Evolutionary conservation across 352 stramenopile species (phyloP), one percentile per base, ranked within the genome.

Genomic region (Pelagophyceae sp.): DNA sequence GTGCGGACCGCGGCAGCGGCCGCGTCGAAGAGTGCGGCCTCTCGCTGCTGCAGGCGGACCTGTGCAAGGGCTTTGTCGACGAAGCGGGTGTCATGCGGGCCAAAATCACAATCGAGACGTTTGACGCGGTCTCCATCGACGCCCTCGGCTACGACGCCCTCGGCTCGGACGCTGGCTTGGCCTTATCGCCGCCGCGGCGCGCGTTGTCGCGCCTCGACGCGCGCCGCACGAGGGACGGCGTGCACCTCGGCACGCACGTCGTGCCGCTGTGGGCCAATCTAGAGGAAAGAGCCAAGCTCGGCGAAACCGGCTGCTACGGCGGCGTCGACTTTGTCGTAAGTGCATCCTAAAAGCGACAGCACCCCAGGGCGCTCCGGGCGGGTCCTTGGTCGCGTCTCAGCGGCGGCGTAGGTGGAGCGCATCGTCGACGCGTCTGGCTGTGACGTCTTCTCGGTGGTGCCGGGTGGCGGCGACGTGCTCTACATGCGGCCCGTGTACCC

Each of bases 321-420:
- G 67, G 67, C 67, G 67, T 74, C 33, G 67, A 74, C 38, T 74
- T 37, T 37, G 35, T 58, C 33, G 38, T n/a, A n/a, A n/a, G n/a
- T n/a, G n/a, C n/a, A n/a, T n/a, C n/a, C n/a, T n/a, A n/a, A n/a
- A n/a, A n/a, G n/a, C n/a, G n/a, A n/a, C n/a, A n/a, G n/a, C n/a
- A n/a, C n/a, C n/a, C n/a, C n/a, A n/a, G n/a, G n/a, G n/a, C n/a
- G n/a, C n/a, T n/a, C n/a, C n/a, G n/a, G n/a, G n/a, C n/a, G n/a
- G n/a, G n/a, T n/a, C n/a, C n/a, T n/a, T n/a, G n/a, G n/a, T n/a
- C n/a, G n/a, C n/a, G n/a, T n/a, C n/a, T n/a, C n/a, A n/a, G n/a
- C n/a, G n/a, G n/a, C n/a, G n/a, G n/a, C n/a, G n/a, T n/a, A n/a
- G n/a, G n/a, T 74, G 35, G 67, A 6, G 67, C 33, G 67, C 67